A percentile compares a stretch with the other conserved stretches of the same genome.
phyloP scores from a whole-genome alignment of 768 basidiomycete species.

The Phylloporus sp. region DNA sequence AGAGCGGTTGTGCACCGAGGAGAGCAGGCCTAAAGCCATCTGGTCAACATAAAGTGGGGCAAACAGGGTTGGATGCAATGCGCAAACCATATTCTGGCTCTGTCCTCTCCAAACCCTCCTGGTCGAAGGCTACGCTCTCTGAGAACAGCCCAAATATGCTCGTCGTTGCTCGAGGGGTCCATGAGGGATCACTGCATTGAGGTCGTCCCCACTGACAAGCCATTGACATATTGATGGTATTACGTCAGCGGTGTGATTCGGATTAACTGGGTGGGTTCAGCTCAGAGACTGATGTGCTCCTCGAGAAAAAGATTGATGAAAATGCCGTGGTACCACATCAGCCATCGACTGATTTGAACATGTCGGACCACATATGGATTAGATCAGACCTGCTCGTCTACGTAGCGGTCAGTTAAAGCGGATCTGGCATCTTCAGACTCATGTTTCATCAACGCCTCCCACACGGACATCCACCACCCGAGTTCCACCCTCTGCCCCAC shows the following conservation, averaged over 20 bases:
- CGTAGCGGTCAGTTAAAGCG: background rate
- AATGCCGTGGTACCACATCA: background rate
- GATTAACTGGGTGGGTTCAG: background rate
- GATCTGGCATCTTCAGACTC: background rate
- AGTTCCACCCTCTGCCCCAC: slow-evolving; percentile 2
- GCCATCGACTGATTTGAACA: background rate
- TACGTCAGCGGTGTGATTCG: slow-evolving; percentile 19
- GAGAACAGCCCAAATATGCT: slow-evolving; percentile 44
- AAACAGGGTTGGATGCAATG: slow-evolving; percentile 2
- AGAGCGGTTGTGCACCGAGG: slow-evolving; percentile 38
- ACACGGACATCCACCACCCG: slow-evolving; percentile 20
- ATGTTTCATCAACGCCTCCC: slow-evolving; percentile 5
- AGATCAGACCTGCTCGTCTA: too few relatives aligned
- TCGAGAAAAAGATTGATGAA: too few relatives aligned
- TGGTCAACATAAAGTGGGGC: slow-evolving; percentile 19
- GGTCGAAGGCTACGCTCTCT: slow-evolving; percentile 47
- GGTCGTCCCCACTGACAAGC: background rate
- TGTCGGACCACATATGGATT: too few relatives aligned
- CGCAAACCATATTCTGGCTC: slow-evolving; percentile 55
- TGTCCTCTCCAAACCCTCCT: slow-evolving; percentile 60
- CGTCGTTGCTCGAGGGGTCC: slow-evolving; percentile 18
- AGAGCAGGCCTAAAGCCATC: slow-evolving; percentile 22
- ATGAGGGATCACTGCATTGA: slow-evolving; percentile 18
- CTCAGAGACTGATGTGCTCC: background rate
- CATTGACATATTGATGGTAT: slow-evolving; percentile 1